These are phyloP conservation scores for Pseudocercospora musae DNA, from an alignment of 2,329 filamentous ascomycete species.

Conservation along the genomic window DNA sequence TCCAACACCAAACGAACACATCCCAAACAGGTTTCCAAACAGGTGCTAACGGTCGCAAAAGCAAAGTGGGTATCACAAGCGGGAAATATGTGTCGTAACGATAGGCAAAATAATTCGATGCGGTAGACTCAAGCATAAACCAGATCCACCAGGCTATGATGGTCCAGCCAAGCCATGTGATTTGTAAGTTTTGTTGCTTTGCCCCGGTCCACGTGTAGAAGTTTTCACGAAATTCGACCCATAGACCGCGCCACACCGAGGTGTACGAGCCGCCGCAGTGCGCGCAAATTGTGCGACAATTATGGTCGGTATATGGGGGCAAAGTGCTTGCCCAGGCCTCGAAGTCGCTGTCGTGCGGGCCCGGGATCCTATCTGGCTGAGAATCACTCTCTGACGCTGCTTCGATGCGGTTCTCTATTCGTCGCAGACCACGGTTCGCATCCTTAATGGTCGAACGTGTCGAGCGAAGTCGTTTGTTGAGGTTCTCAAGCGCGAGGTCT, in stretches of 20 bases:
- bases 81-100: slow-evolving; percentile 49
- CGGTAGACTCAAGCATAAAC: slow-evolving; percentile 39
- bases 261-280: slow-evolving; percentile 28
- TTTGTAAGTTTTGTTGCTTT: slow-evolving; percentile 26
- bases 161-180: slow-evolving; percentile 42
- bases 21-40: slow-evolving; percentile 36
- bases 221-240: slow-evolving; percentile 29
- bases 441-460: slow-evolving; percentile 45
- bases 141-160: slow-evolving; percentile 45
- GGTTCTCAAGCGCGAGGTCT: slow-evolving; percentile 39
- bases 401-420: slow-evolving; percentile 43
- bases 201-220: slow-evolving; percentile 29
- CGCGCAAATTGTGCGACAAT: slow-evolving; percentile 19
- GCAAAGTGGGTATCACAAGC: slow-evolving; percentile 54
- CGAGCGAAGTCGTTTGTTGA: slow-evolving; percentile 41
- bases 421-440: slow-evolving; percentile 41
- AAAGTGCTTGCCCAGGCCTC: slow-evolving; percentile 6
- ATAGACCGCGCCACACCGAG: slow-evolving; percentile 30
- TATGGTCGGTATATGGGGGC: slow-evolving; percentile 15
- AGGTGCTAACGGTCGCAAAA: slow-evolving; percentile 42
- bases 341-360: neutral
- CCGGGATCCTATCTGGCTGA: neutral
- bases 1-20: slow-evolving; percentile 4
- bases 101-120: slow-evolving; percentile 49
- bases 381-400: slow-evolving; percentile 10